Evolutionary conservation across 2,329 filamentous ascomycete genomes (phyloP).

Genomic region (Diaporthe australafricana): DNA sequence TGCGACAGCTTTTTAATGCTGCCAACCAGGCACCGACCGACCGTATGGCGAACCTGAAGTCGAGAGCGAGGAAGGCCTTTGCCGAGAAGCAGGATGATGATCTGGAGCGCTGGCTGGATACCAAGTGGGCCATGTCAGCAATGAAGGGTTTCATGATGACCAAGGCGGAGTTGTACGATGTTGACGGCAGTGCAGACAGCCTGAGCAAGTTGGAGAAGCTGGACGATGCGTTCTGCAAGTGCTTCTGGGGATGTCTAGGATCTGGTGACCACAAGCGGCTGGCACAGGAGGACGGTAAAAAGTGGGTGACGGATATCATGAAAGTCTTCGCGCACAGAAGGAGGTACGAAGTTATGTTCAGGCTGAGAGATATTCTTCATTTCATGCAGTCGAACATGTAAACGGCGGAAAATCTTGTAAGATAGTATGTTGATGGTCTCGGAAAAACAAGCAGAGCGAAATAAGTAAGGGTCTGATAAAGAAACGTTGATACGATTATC

Average conservation of each 20-base stretch:
- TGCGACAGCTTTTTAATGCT: slow-evolving; percentile 31
- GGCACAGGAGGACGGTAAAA: slow-evolving; percentile 28
- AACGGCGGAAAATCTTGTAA: neutral
- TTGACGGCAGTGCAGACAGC: slow-evolving; percentile 12
- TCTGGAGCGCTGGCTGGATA: slow-evolving; percentile 30
- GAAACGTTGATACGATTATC: neutral
- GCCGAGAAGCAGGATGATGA: slow-evolving; percentile 28
- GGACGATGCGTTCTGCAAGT: slow-evolving; percentile 32
- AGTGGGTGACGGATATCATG: slow-evolving; percentile 34
- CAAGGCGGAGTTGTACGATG: slow-evolving; percentile 20
- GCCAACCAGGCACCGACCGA: slow-evolving; percentile 16
- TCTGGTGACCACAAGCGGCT: slow-evolving; percentile 29
- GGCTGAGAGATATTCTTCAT: slow-evolving; percentile 31
- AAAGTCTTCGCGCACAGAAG: slow-evolving; percentile 29
- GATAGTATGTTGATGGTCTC: slow-evolving; percentile 8
- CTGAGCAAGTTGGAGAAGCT: slow-evolving; percentile 28
- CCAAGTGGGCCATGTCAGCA: slow-evolving; percentile 26
- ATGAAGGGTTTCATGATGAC: slow-evolving; percentile 33
- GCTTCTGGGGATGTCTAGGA: slow-evolving; percentile 27
- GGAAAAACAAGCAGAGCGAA: slow-evolving; percentile 9
- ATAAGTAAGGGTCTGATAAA: neutral
- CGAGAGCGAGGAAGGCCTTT: slow-evolving; percentile 31
- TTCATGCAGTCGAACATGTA: slow-evolving; percentile 34
- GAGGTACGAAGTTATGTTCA: slow-evolving; percentile 31
- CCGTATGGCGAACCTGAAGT: slow-evolving; percentile 31